Evolutionary conservation across 2,329 filamentous ascomycete species (phyloP), one percentile per base, ranked within the genome.

Genomic region (Xylariomycetidae sp.): DNA sequence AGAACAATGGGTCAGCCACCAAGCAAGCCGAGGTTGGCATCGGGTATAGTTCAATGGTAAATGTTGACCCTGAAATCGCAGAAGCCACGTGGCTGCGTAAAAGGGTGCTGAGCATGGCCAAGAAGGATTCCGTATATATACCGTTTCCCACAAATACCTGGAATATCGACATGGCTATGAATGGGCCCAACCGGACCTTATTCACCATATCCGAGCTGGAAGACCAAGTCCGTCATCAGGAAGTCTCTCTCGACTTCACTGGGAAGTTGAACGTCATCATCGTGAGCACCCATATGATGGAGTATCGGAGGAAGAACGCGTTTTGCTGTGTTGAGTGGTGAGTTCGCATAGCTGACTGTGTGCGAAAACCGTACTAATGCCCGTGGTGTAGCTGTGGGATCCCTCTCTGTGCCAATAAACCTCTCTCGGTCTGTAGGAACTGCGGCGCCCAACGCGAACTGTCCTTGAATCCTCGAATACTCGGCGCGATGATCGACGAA

Each of bases 11-110:
- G 27, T 34, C 6, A 31, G 23, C 6, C 31, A 31, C 9, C 34
- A 27, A 15, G 20, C 27, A 6, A 27, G 18, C 27, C 27, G 20
- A 19, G 10, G 30, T 63, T 9, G 47, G 48, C 13, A 48, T 62
- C 6, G 57, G 55, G 14, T 60, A 62, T 45, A 60, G 53, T 19
- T 67, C 67, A 12, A 71, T 74, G 41, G 41, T 81, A 9, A 70
- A 80, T 37, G 59, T 80, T 17, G 65, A 81, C 41, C 77, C 77
- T 0, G 48, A 59, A 3, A 67, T 74, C 20, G 54, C 58, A 1
- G 76, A 80, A 39, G 69, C 71, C 2, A 52, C 62, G 13, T 77
- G 74, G 65, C 59, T 81, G 16, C 66, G 67, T 27, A 57, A 57
- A 8, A 71, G 69, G 52, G 67, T 72, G 1, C 56, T 59, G 12